These are phyloP conservation scores for Plasmodium gallinaceum DNA, from an alignment of 169 alveolate species.

Conservation along the genomic window DNA sequence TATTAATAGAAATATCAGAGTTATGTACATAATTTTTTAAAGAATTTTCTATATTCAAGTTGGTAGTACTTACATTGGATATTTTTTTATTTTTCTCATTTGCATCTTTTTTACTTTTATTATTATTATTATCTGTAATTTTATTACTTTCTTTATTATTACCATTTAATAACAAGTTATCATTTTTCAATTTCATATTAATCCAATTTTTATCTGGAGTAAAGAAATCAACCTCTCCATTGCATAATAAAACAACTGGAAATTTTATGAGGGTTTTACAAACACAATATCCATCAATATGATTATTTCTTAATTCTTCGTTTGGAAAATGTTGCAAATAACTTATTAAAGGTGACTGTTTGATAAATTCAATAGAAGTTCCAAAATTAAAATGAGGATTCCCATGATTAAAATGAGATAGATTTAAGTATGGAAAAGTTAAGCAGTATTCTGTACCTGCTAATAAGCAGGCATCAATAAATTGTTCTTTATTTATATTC, in stretches of 20 bases:
- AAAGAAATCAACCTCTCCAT: slow-evolving; percentile 44
- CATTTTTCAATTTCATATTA: background rate
- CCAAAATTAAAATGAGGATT: slow-evolving; percentile 73
- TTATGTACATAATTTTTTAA: background rate
- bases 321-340: slow-evolving; percentile 81
- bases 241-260: slow-evolving; percentile 46
- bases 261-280: slow-evolving; percentile 59
- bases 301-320: slow-evolving; percentile 60
- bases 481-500: slow-evolving; percentile 80
- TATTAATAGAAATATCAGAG: background rate
- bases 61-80: background rate
- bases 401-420: slow-evolving; percentile 79
- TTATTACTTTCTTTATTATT: background rate
- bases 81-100: background rate
- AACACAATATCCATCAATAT: slow-evolving; percentile 59
- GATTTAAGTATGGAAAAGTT: slow-evolving; percentile 79
- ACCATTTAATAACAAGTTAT: background rate
- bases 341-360: slow-evolving; percentile 81
- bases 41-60: background rate
- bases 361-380: slow-evolving; percentile 80
- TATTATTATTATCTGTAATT: background rate
- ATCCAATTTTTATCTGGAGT: background rate
- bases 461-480: slow-evolving; percentile 81
- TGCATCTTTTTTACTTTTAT: background rate
- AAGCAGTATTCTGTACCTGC: slow-evolving; percentile 88